Conservation (phyloP, 1,284 basidiomycete species). For the Moesziomyces parantarcticus region DNA sequence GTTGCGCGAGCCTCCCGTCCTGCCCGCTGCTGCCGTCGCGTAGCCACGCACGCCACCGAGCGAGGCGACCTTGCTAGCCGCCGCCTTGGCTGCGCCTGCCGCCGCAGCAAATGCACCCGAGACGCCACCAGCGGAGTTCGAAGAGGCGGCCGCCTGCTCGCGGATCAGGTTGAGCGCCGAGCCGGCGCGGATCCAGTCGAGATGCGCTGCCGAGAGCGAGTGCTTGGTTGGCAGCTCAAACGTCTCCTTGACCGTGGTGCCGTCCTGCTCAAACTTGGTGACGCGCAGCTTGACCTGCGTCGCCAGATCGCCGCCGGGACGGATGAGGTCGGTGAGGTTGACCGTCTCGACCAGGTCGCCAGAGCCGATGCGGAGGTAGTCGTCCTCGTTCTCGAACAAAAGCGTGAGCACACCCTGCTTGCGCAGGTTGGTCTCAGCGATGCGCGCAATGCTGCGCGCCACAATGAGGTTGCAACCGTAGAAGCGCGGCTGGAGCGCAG, state of each 20-base stretch:
- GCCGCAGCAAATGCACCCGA: constrained; percentile 37
- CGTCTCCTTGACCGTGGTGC: constrained; percentile 53
- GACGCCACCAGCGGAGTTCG: constrained; percentile 10
- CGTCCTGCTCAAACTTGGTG: constrained; percentile 61
- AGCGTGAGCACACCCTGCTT: constrained; percentile 67
- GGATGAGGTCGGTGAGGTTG: constrained; percentile 60
- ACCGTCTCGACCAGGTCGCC: constrained; percentile 66
- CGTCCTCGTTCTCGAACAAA: constrained; percentile 65
- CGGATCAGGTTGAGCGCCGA: constrained; percentile 66
- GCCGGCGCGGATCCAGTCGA: constrained; percentile 66
- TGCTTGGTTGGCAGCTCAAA: constrained; percentile 65
- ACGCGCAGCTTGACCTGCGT: constrained; percentile 63
- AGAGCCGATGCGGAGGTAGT: constrained; percentile 57
- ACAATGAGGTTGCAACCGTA: constrained; percentile 75
- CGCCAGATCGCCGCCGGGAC: constrained; percentile 51
- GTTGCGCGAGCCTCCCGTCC: constrained; percentile 37
- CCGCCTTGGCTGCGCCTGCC: constrained; percentile 25
- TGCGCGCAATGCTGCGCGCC: constrained; percentile 73
- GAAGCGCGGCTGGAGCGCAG: constrained; percentile 94
- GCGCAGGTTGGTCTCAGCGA: constrained; percentile 74
- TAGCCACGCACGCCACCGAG: constrained; percentile 50
- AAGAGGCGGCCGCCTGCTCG: constrained; percentile 45
- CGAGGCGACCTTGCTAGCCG: constrained; percentile 25
- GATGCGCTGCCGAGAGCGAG: constrained; percentile 57
- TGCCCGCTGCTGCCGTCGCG: constrained; percentile 45